Evolutionary conservation across 129 eudicot genomes (phyloP).

Genomic region (Lactuca saligna): DNA sequence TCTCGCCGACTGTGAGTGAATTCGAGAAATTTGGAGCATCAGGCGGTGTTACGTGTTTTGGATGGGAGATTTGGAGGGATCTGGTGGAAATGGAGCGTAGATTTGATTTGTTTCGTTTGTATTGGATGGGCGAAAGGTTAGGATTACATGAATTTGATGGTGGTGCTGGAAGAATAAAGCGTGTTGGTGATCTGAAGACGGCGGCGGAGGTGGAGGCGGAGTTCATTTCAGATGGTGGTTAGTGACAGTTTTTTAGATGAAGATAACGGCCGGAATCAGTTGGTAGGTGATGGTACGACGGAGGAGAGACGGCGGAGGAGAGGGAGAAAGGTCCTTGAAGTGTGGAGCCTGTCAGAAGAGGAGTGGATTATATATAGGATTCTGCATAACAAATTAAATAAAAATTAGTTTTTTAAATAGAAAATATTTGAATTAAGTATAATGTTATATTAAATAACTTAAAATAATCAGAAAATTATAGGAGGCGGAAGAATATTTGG

Average conservation of each 20-base stretch:
- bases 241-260: slow-evolving; percentile 21
- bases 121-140: slow-evolving; percentile 7
- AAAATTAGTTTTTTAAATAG: not conserved
- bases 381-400: not conserved
- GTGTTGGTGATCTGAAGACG: slow-evolving; percentile 24
- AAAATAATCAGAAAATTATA: not conserved
- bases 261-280: slow-evolving; percentile 23
- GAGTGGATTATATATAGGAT: slow-evolving; percentile 1
- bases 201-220: slow-evolving; percentile 22
- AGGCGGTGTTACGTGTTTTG: slow-evolving; percentile 10
- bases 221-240: slow-evolving; percentile 24
- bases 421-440: not conserved
- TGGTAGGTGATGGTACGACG: slow-evolving; percentile 12
- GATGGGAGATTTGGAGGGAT: slow-evolving; percentile 25
- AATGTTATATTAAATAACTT: not conserved
- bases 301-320: slow-evolving; percentile 6
- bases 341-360: slow-evolving; percentile 8
- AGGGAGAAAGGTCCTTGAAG: slow-evolving; percentile 29
- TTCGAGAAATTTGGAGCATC: not conserved
- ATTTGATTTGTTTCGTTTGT: slow-evolving; percentile 16
- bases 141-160: slow-evolving; percentile 17
- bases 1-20: slow-evolving; percentile 33
- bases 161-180: slow-evolving; percentile 4
- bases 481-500: slow-evolving; percentile 13
- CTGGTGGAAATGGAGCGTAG: slow-evolving; percentile 8